phyloP scores from a whole-genome alignment of 192 early-diverging fungal species.

The Linnemannia exigua region DNA sequence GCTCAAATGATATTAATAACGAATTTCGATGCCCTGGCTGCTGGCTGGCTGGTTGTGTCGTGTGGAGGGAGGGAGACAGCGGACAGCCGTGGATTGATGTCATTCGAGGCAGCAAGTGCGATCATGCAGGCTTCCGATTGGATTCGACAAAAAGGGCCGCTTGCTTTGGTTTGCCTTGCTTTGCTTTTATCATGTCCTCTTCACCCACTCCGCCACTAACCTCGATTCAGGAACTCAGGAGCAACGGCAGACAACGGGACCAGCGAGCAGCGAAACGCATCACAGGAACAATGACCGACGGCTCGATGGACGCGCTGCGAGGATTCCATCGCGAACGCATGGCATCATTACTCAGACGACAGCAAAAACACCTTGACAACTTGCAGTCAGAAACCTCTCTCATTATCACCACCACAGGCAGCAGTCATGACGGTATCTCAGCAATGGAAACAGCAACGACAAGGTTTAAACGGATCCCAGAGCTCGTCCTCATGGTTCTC shows the following conservation, averaged over 20 bases:
- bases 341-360: slow-evolving; percentile 6
- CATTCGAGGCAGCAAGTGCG: not conserved
- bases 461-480: slow-evolving; percentile 7
- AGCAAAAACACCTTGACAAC: not conserved
- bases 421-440: not conserved
- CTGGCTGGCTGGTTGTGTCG: not conserved
- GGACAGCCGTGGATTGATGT: not conserved
- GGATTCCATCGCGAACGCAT: slow-evolving; percentile 15
- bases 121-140: not conserved
- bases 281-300: not conserved
- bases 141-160: no score
- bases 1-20: not conserved
- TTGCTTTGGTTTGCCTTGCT: no score
- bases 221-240: not conserved
- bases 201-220: not conserved
- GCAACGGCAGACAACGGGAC: not conserved
- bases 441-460: not conserved
- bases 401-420: no score
- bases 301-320: slow-evolving; percentile 6
- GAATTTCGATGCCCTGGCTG: not conserved
- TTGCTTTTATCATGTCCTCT: no score
- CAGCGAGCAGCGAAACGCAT: not conserved
- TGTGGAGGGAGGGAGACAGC: not conserved
- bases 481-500: not conserved
- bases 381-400: not conserved